Percentiles rank a stretch among this genome's conserved stretches.
Evolutionary conservation across 176 grass and related monocot species (phyloP).

Genomic region (Canna indica): DNA sequence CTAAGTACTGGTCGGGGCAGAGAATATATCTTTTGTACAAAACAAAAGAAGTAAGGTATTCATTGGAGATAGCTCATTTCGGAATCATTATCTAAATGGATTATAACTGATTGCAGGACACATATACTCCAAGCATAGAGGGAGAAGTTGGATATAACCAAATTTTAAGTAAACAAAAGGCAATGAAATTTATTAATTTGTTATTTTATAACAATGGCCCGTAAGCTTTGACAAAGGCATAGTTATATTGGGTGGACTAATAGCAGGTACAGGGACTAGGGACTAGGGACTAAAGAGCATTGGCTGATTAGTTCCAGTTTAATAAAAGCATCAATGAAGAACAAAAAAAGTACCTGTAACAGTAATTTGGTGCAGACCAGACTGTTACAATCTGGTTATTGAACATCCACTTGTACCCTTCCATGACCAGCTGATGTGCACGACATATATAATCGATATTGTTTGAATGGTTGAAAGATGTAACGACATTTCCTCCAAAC

Average conservation of each 20-base stretch:
- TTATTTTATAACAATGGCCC: background rate
- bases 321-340: background rate
- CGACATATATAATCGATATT: constrained; percentile 98
- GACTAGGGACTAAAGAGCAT: background rate
- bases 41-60: too few relatives aligned
- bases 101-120: too few relatives aligned
- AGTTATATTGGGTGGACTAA: background rate
- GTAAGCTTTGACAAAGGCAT: background rate
- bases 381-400: constrained; percentile 95
- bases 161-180: background rate
- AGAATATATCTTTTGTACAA: too few relatives aligned
- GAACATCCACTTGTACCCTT: constrained; percentile 99
- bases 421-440: constrained; percentile 97
- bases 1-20: too few relatives aligned
- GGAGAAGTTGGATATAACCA: background rate
- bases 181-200: background rate
- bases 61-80: too few relatives aligned
- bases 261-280: background rate
- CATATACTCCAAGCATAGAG: too few relatives aligned
- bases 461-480: constrained; percentile 85
- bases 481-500: constrained; percentile 83
- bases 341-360: constrained; percentile 69
- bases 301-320: background rate
- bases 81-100: too few relatives aligned
- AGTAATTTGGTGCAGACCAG: constrained; percentile 99